Base-by-base conservation (phyloP, 2,329 filamentous ascomycete species). In the Calonectria pteridis region DNA sequence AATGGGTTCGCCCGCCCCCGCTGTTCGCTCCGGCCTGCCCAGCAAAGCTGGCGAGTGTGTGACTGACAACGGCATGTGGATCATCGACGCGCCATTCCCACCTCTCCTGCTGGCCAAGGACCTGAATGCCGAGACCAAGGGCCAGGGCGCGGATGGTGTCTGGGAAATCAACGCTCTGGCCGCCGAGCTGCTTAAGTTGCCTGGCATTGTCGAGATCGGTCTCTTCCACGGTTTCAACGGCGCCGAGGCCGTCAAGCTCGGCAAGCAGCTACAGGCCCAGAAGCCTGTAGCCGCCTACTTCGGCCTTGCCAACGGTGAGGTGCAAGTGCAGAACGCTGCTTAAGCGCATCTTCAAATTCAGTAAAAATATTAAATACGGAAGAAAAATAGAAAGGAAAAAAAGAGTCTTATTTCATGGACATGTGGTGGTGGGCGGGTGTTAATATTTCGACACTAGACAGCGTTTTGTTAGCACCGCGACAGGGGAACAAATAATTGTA, bases 251-350 rank as follows among this genome's bases (percentile, higher is more conserved):
- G 87, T 81, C 26, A 78, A 79, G 40, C 72, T 89, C 69, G 87
- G 89, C 72, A 89, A 91, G 76, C 87, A 89, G 68, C 85, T 91
- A 62, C 93, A 94, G 62, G 95, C 94, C 0, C 95, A 98, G 86
- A 98, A 96, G 86, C 97, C 97, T 0, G 90, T 98, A 16, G 95
- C 95, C 33, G 96, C 95, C 29, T 99, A 98, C 86, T 99, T 98
- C 85, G 97, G 97, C 43, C 94, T 97, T 91, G 91, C 93, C 55
- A 94, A 95, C 81, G 94, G 94, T 18, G 86, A 92, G 80, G 87
- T 93, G 23, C 77, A 85, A 66, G 79, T 84, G 35, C 83, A 84
- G 69, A 81, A 78, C 23, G 79, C 79, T 11, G 75, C 67, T 69
- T 80, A 69, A 51, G 73, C 43, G 29, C 11, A 23, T 16, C 6